Evolutionary conservation across 805 yeast genomes (phyloP).

Genomic region (Yarrowia sp.): DNA sequence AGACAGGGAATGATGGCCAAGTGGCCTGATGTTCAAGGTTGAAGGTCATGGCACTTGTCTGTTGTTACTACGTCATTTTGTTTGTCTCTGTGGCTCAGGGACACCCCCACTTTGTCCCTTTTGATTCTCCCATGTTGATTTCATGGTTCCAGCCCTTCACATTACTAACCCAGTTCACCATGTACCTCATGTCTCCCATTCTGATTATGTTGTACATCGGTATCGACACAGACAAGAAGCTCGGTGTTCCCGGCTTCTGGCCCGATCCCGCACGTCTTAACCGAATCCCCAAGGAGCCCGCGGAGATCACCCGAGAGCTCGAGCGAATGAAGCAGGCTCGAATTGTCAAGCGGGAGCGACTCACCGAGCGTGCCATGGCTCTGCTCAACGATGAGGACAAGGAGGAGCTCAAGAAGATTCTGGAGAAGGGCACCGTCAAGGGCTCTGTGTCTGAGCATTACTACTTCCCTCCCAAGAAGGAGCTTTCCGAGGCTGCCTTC

Average conservation of each 20-base stretch:
- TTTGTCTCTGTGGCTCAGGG: too few species aligned
- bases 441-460: conserved; percentile 20
- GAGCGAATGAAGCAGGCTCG: conserved; percentile 81
- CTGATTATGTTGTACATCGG: conserved; percentile 93
- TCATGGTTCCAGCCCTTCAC: too few species aligned
- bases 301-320: conserved; percentile 84
- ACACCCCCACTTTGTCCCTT: too few species aligned
- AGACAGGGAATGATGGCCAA: too few species aligned
- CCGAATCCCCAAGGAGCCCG: conserved; percentile 88
- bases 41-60: too few species aligned
- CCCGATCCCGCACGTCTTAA: conserved; percentile 92
- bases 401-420: conserved; percentile 23
- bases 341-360: conserved; percentile 62
- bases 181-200: conserved; percentile 81
- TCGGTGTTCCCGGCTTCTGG: conserved; percentile 93
- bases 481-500: neutral
- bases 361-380: conserved; percentile 67
- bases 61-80: too few species aligned
- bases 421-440: conserved; percentile 17
- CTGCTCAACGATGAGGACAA: conserved; percentile 43
- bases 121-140: too few species aligned
- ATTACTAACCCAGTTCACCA: conserved; percentile 43
- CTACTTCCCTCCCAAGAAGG: conserved; percentile 23
- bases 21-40: too few species aligned
- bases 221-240: conserved; percentile 79